phyloP scores from a whole-genome alignment of 305 asterid genomes.

The Striga hermonthica region DNA sequence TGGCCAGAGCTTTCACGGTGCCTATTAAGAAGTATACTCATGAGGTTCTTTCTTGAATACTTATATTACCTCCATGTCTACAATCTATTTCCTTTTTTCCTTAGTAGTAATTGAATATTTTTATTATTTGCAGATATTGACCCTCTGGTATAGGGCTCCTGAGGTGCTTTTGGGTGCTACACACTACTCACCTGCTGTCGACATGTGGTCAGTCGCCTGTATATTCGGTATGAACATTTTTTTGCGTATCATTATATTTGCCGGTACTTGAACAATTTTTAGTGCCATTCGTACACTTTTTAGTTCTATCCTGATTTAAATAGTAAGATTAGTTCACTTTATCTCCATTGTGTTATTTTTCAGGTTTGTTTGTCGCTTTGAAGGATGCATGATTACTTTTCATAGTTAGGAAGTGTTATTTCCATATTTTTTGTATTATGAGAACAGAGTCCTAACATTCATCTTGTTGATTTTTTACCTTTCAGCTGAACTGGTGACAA shows the following conservation, averaged over 20 bases:
- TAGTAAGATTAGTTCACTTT: too few species aligned
- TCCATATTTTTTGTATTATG: too few species aligned
- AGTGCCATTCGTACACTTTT: too few species aligned
- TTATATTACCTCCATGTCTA: not conserved
- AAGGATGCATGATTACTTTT: too few species aligned
- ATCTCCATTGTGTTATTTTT: too few species aligned
- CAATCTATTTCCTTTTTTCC: not conserved
- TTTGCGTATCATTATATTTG: too few species aligned
- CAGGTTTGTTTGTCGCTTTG: too few species aligned
- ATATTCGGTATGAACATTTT: conserved; percentile 71
- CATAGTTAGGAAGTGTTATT: too few species aligned
- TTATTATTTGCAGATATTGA: conserved; percentile 61
- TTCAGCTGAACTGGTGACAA: conserved; percentile 86
- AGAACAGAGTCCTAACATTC: too few species aligned
- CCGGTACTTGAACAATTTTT: too few species aligned
- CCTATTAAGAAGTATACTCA: conserved; percentile 97
- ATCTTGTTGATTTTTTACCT: conserved; percentile 17
- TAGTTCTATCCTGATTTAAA: too few species aligned
- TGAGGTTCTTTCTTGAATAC: conserved; percentile 50
- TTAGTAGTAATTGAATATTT: not conserved
- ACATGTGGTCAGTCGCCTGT: conserved; percentile 97
- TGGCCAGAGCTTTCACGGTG: conserved; percentile 84
- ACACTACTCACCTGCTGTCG: conserved; percentile 94
- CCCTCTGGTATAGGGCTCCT: conserved; percentile 99
- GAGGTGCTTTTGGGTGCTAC: conserved; percentile 96